Conservation (phyloP, 352 stramenopile genomes). For the Phytophthora lateralis region DNA sequence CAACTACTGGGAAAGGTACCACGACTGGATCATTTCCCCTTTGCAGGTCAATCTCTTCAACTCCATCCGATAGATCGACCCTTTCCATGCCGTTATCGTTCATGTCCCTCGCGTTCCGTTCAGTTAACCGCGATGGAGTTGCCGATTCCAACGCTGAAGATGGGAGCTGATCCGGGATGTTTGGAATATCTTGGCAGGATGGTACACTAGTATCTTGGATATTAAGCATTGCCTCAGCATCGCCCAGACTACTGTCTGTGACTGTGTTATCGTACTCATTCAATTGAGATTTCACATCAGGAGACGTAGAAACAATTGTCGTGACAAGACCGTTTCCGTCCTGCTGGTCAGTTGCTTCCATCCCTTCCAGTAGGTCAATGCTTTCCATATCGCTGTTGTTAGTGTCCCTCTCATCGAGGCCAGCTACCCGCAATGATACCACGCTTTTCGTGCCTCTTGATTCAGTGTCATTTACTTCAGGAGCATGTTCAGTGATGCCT, state of each 20-base stretch:
- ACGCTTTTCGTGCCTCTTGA: background rate
- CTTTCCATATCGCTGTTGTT: background rate
- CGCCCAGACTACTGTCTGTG: background rate
- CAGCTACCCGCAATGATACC: background rate
- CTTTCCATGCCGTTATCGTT: background rate
- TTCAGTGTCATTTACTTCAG: background rate
- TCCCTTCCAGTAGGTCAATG: slow-evolving; percentile 9
- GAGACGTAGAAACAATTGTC: background rate
- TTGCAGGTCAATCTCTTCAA: background rate
- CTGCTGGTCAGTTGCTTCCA: background rate
- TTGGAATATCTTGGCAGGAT: background rate
- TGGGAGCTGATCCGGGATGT: background rate
- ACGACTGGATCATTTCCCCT: background rate
- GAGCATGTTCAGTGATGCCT: background rate
- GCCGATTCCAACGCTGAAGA: background rate
- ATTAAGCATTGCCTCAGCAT: background rate
- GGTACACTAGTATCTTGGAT: background rate
- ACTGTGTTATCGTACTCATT: background rate
- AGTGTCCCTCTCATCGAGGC: background rate
- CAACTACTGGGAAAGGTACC: background rate
- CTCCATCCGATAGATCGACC: background rate
- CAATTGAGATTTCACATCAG: background rate
- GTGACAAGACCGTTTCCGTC: background rate
- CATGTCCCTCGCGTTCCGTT: background rate
- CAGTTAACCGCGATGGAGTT: no score